Evolutionary conservation across 768 basidiomycete species (phyloP), one percentile per base, ranked within the genome.

Genomic region (Dentipellis fragilis): DNA sequence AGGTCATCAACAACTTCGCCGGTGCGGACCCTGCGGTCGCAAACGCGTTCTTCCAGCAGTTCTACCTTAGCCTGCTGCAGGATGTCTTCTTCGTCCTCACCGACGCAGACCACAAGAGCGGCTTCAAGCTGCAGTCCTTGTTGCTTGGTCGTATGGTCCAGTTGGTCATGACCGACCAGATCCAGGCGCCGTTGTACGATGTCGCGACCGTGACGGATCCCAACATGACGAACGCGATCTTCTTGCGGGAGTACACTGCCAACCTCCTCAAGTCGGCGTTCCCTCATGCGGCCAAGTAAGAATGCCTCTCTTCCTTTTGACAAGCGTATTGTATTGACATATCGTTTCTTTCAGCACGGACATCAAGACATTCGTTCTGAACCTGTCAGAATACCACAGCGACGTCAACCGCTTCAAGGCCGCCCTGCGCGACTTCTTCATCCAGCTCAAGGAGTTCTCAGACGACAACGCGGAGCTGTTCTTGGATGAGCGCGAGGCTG

Each of bases 101-200:
- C 34, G 95, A 99, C 68, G 85, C 94, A 5, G 95, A 98, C 70
- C 95, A 99, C 78, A 98, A 97, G 83, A 93, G 91, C 64, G 94
- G 95, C 23, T 96, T 97, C 79, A 97, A 96, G 71, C 78, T 93
- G 57, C 94, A 97, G 71, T 89, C 88, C 63, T 74, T 90, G 62
- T 77, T 98, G n/a, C 83, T 99, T 47, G 89, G 92, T 16, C 82
- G 91, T 35, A 80, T 99, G 75, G 94, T 96, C 80, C 87, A 91
- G 67, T 80, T 98, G 22, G 89, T 95, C 38, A 89, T 94, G 69
- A 78, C 78, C 49, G 85, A 87, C 65, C 71, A 79, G 57, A 86
- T 97, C 64, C 81, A 84, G 59, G 81, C 86, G 1, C 90, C 94
- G 4, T 70, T 99, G 53, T 95, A 82, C 71, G 92, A 95, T 69